A percentile compares a stretch with the other conserved stretches of the same genome.
phyloP scores from a whole-genome alignment of 306 rosid genomes.

The Quercus agrifolia region DNA sequence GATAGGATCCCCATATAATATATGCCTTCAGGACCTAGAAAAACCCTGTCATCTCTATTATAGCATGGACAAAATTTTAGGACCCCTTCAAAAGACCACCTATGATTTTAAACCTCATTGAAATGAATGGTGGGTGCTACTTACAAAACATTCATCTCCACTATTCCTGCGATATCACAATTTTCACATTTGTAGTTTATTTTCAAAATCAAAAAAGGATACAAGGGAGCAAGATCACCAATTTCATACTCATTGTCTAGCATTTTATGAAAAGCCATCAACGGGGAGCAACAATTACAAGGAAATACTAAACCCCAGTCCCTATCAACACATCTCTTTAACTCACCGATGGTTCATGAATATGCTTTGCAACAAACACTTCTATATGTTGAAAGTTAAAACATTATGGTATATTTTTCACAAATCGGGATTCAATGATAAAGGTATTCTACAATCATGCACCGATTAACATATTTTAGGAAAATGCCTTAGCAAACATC shows the following conservation, averaged over 20 bases:
- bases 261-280: neutral
- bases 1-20: neutral
- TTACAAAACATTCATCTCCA: neutral
- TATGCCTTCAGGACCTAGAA: neutral
- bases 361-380: neutral
- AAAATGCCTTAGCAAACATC: neutral
- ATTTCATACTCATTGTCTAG: neutral
- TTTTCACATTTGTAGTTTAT: neutral
- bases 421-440: neutral
- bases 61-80: neutral
- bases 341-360: neutral
- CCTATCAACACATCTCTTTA: neutral
- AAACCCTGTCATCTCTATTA: neutral
- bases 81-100: neutral
- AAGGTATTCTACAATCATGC: neutral
- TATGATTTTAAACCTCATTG: neutral
- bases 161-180: neutral
- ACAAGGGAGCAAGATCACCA: neutral
- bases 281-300: neutral
- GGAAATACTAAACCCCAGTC: neutral
- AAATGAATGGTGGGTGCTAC: neutral
- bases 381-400: neutral
- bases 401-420: neutral
- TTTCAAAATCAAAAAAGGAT: neutral
- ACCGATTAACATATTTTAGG: neutral